Base-by-base conservation (phyloP, 805 yeast species). In the Candida dendrica region DNA sequence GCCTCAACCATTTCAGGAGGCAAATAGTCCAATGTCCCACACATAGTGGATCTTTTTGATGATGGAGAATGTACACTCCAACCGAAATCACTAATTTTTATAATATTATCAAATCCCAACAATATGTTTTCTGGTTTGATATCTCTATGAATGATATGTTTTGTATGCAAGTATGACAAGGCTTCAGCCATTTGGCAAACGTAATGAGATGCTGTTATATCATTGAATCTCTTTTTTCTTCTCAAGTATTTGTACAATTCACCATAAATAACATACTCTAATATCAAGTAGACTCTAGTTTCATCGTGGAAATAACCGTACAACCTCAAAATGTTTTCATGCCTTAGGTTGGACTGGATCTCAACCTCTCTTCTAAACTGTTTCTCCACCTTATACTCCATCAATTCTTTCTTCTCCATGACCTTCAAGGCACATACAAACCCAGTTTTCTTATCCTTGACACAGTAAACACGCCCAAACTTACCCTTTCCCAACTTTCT, bases 1-100 rank as follows among this genome's bases (percentile, higher is more conserved):
- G 85, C 80, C 47, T 84, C 93, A 6, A 91, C 86, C 84, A 93
- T 81, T 63, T 91, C 98, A 7, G 98, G 98, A 0, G 98, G 95
- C 14, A 93, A 64, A 53, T 91, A 91, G 62, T 93, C 98, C 34
- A 91, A 67, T 0, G 98, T 93, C 0, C 98, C 98, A 63, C 98
- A 93, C 67, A 93, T 75, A 0, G 98, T 91, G 14, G 79, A 71
- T 53, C 96, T 67, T 47, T 76, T 74, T 0, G 70, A 64, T 0
- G 74, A 64, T 1, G 78, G 77, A 0, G 84, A 73, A 50, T 79
- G 47, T 3, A 90, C 91, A 42, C 95, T 84, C 97, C 97, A 91
- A 13, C 98, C 98, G 59, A 93, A 91, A 63, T 91, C 98, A 16
- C 96, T 83, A 32, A 91, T 71, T 59, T 90, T 91, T 42, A 91